A percentile compares a stretch with the other conserved stretches of the same genome.
Evolutionary conservation across 805 yeast genomes (phyloP).

Genomic region (Crinitomyces ghanaensis): DNA sequence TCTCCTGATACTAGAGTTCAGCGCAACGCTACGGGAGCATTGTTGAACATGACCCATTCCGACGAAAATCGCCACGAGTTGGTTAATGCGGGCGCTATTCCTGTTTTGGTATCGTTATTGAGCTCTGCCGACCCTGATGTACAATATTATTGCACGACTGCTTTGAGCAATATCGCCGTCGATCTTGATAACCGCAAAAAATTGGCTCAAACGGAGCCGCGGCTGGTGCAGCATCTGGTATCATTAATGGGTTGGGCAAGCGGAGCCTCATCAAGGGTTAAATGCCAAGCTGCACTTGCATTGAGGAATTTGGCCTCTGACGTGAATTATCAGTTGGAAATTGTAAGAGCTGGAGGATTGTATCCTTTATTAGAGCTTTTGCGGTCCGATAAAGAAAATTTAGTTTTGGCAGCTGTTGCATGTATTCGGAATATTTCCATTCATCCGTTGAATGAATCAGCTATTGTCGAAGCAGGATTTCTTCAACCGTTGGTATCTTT

Average conservation of each 20-base stretch:
- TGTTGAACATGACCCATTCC: conserved; percentile 95
- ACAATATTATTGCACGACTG: conserved; percentile 97
- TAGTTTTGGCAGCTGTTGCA: conserved; percentile 93
- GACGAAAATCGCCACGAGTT: conserved; percentile 92
- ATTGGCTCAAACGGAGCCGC: conserved; percentile 84
- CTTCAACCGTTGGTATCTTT: conserved; percentile 79
- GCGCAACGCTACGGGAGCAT: conserved; percentile 97
- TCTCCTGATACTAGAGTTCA: conserved; percentile 93
- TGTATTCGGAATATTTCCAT: conserved; percentile 95
- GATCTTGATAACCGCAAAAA: conserved; percentile 85
- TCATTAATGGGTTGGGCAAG: conserved; percentile 86
- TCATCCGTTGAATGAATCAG: conserved; percentile 90
- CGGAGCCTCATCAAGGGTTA: conserved; percentile 88
- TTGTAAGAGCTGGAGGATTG: conserved; percentile 90
- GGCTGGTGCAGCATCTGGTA: conserved; percentile 77
- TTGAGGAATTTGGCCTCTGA: conserved; percentile 93
- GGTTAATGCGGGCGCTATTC: conserved; percentile 97
- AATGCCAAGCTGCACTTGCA: conserved; percentile 97
- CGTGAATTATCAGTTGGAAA: conserved; percentile 89
- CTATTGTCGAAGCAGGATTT: conserved; percentile 95
- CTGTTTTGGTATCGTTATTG: conserved; percentile 79
- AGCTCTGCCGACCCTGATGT: conserved; percentile 89
- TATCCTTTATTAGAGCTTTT: conserved; percentile 85
- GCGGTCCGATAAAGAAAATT: conserved; percentile 82
- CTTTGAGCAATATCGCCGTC: conserved; percentile 92